Evolutionary conservation across 2,329 filamentous ascomycete genomes (phyloP).

Genomic region (Alternaria brassicae): DNA sequence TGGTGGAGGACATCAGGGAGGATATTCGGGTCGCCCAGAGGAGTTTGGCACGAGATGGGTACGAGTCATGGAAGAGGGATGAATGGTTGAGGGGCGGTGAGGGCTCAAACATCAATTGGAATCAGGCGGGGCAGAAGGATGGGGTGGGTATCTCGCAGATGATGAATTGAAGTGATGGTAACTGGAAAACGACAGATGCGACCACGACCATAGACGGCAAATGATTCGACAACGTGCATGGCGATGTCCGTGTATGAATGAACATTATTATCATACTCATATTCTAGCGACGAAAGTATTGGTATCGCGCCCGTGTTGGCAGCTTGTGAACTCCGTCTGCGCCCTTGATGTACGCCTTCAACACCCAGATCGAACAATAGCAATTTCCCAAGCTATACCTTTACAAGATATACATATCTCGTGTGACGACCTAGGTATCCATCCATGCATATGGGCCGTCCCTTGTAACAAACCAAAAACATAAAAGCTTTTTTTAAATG

Average conservation of each 20-base stretch:
- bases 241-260: neutral
- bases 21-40: constrained; percentile 83
- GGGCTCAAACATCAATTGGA: constrained; percentile 6
- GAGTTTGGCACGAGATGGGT: constrained; percentile 73
- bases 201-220: neutral
- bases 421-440: neutral
- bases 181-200: neutral
- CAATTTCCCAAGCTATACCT: neutral
- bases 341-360: neutral
- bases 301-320: neutral
- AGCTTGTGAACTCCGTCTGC: neutral
- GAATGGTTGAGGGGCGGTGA: constrained; percentile 43
- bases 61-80: constrained; percentile 59
- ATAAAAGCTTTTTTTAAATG: constrained; percentile 11
- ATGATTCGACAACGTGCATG: neutral
- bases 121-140: constrained; percentile 17
- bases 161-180: constrained; percentile 8
- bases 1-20: constrained; percentile 85
- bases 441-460: neutral
- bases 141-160: constrained; percentile 19
- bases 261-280: neutral
- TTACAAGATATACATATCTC: neutral
- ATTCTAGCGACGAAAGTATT: neutral
- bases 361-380: neutral
- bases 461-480: neutral